phyloP scores from a whole-genome alignment of 148 eudicot genomes.

The Camellia lanceoleosa region DNA sequence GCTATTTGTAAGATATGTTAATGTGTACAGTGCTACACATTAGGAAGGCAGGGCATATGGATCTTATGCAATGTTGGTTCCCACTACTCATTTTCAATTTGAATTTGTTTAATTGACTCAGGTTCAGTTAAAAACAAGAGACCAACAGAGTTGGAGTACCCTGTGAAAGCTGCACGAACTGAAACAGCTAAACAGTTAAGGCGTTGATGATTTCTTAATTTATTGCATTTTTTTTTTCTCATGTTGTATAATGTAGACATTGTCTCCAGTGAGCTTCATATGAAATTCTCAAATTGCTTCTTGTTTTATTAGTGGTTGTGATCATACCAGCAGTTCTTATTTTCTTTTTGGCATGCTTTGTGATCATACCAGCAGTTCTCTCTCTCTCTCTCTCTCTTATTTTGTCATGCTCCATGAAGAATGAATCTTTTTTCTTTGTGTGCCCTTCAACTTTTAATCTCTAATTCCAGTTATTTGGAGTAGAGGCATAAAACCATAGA shows the following conservation, averaged over 20 bases:
- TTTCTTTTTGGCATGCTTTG: neutral
- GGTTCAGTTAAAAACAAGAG: conserved; percentile 73
- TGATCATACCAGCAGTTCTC: neutral
- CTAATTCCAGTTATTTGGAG: neutral
- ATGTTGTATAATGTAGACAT: neutral
- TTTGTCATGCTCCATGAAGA: neutral
- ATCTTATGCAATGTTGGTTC: neutral
- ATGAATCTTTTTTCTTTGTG: neutral
- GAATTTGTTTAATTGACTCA: conserved; percentile 18
- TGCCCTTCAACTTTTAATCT: neutral
- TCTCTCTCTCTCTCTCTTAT: neutral
- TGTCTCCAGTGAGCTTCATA: neutral
- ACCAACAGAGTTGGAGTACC: conserved; percentile 55
- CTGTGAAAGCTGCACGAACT: conserved; percentile 54
- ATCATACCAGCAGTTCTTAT: neutral
- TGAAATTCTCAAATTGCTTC: neutral
- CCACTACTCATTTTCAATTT: neutral
- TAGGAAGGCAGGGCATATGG: neutral
- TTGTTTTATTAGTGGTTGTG: neutral
- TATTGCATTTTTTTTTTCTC: neutral
- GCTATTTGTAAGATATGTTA: neutral
- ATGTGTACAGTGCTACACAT: neutral
- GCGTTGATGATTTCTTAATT: conserved; percentile 15
- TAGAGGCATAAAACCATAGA: neutral
- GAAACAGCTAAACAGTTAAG: conserved; percentile 73